Evolutionary conservation across 1,139 yeast genomes (phyloP).

Genomic region (Kurtzmaniella quercitrusa): DNA sequence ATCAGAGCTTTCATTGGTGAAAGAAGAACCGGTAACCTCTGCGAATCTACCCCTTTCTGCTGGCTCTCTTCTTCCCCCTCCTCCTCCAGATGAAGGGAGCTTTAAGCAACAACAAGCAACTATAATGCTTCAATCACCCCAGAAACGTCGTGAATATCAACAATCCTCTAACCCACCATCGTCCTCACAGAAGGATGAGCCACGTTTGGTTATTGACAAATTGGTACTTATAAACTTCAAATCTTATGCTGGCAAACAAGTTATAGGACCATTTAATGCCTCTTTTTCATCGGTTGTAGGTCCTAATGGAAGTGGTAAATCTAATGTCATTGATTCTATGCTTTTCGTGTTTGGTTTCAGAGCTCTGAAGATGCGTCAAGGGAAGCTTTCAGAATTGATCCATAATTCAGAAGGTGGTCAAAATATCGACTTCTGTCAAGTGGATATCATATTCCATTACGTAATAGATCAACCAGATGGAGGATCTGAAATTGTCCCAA

Average conservation of each 20-base stretch:
- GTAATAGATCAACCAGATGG: slow-evolving; percentile 57
- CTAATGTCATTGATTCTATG: slow-evolving; percentile 94
- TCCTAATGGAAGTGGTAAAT: slow-evolving; percentile 97
- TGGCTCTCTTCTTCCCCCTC: slow-evolving; percentile 4
- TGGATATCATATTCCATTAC: slow-evolving; percentile 86
- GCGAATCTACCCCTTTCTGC: not conserved
- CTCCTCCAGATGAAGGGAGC: slow-evolving; percentile 14
- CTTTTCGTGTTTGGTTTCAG: slow-evolving; percentile 95
- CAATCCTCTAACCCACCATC: slow-evolving; percentile 9
- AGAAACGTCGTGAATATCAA: slow-evolving; percentile 19
- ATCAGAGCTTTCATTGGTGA: not conserved
- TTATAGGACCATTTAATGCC: slow-evolving; percentile 89
- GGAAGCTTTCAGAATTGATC: slow-evolving; percentile 83
- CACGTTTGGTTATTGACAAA: slow-evolving; percentile 70
- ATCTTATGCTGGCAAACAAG: slow-evolving; percentile 93
- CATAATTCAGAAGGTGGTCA: slow-evolving; percentile 74
- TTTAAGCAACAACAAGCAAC: slow-evolving; percentile 28
- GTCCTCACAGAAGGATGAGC: slow-evolving; percentile 21
- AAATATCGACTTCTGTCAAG: slow-evolving; percentile 71
- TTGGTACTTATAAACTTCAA: slow-evolving; percentile 82
- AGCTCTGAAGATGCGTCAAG: slow-evolving; percentile 95
- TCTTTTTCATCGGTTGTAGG: slow-evolving; percentile 99
- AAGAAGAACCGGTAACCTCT: slow-evolving; percentile 1
- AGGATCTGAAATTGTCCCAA: slow-evolving; percentile 40
- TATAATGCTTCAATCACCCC: slow-evolving; percentile 25